Conservation (phyloP, 371 early-diverging fungal genomes). For the Mucor circinelloides region DNA sequence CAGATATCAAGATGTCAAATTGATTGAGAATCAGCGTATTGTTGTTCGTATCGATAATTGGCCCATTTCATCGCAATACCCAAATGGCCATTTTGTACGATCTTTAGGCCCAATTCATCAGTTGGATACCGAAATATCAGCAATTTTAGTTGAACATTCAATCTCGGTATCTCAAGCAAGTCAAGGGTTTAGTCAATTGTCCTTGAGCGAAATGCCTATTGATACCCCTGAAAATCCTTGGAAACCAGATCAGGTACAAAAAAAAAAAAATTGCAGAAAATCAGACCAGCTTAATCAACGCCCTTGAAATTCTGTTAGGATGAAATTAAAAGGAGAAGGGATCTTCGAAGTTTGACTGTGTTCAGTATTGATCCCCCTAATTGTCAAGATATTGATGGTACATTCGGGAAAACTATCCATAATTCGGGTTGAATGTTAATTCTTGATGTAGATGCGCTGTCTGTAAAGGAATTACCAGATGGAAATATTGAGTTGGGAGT, state of each 20-base stretch:
- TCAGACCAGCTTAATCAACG: too few relatives aligned
- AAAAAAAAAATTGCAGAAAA: background rate
- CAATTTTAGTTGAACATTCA: constrained; percentile 77
- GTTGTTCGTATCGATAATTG: constrained; percentile 91
- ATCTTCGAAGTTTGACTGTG: constrained; percentile 54
- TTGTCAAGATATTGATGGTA: constrained; percentile 90
- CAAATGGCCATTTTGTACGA: constrained; percentile 90
- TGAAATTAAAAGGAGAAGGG: constrained; percentile 56
- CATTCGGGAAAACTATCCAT: background rate
- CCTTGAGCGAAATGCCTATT: constrained; percentile 71
- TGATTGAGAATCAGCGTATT: constrained; percentile 76
- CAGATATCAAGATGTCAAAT: constrained; percentile 75
- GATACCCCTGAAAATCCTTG: constrained; percentile 60
- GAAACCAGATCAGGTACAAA: constrained; percentile 49
- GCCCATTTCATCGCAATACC: constrained; percentile 78
- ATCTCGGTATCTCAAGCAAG: constrained; percentile 76
- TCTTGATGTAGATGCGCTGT: constrained; percentile 79
- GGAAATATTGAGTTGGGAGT: constrained; percentile 81
- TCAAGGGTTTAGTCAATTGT: constrained; percentile 67
- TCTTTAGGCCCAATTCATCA: constrained; percentile 71
- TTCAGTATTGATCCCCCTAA: constrained; percentile 90
- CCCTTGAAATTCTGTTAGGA: constrained; percentile 19
- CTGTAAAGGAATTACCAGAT: constrained; percentile 58
- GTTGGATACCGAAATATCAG: constrained; percentile 75
- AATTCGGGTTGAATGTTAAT: background rate